Percentiles rank a stretch among this genome's conserved stretches.
Evolutionary conservation across 2,329 filamentous ascomycete genomes (phyloP).

Genomic region (Atkinsonella texensis): DNA sequence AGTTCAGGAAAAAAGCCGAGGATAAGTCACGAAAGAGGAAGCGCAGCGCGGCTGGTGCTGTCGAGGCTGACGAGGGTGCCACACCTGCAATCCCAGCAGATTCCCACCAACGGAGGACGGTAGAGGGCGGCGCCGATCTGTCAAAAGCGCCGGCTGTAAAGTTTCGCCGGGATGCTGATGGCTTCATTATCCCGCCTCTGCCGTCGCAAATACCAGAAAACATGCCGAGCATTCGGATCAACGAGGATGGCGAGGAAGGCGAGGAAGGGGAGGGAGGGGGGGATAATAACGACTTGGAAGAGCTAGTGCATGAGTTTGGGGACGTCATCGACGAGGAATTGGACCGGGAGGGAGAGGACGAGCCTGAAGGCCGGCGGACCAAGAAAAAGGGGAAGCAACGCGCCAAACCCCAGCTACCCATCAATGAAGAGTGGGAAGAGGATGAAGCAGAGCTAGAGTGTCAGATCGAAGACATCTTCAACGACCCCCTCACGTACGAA

Average conservation of each 20-base stretch:
- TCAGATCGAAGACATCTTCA: slow-evolving; percentile 60
- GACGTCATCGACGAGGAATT: slow-evolving; percentile 24
- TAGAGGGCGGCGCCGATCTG: slow-evolving; percentile 22
- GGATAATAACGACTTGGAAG: slow-evolving; percentile 26
- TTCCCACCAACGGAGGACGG: slow-evolving; percentile 7
- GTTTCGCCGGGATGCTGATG: slow-evolving; percentile 49
- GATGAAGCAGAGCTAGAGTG: slow-evolving; percentile 55
- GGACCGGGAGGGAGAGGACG: slow-evolving; percentile 8
- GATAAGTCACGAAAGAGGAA: slow-evolving; percentile 37
- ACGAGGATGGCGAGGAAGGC: slow-evolving; percentile 7
- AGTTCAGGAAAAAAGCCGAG: slow-evolving; percentile 42
- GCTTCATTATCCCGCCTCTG: slow-evolving; percentile 50
- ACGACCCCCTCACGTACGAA: slow-evolving; percentile 44
- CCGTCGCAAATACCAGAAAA: slow-evolving; percentile 28
- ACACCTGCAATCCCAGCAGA: not conserved
- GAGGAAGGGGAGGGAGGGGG: slow-evolving; percentile 13
- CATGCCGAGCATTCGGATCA: slow-evolving; percentile 10
- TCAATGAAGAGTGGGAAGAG: slow-evolving; percentile 49
- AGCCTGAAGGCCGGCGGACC: slow-evolving; percentile 4
- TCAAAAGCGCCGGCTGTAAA: slow-evolving; percentile 22
- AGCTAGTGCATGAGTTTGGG: slow-evolving; percentile 32
- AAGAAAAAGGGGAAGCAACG: slow-evolving; percentile 13
- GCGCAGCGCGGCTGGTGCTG: slow-evolving; percentile 17
- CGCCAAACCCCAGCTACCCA: slow-evolving; percentile 35
- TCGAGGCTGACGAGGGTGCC: slow-evolving; percentile 9